Percentiles rank a stretch among this genome's conserved stretches.
These are phyloP conservation scores for Acanthamoeba healyi DNA, from an alignment of 208 protist genomes.

Conservation along the genomic window DNA sequence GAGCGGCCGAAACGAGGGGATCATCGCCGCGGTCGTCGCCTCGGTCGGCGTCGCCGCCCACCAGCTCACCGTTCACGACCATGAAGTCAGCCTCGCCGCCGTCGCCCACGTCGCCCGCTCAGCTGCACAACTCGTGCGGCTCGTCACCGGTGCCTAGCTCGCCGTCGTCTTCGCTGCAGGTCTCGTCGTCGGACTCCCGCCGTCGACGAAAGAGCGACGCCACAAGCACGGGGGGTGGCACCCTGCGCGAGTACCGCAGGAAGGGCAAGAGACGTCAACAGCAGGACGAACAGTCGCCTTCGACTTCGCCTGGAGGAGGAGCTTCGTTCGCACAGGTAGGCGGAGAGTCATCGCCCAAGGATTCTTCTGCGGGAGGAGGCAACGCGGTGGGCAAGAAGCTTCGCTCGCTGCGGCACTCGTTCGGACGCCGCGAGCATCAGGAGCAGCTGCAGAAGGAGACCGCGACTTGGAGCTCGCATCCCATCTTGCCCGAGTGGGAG, in stretches of 20 bases:
- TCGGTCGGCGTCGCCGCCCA: neutral
- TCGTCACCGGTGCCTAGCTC: neutral
- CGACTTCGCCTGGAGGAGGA: neutral
- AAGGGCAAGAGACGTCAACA: neutral
- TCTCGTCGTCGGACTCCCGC: neutral
- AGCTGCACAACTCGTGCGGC: neutral
- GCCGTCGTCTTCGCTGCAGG: neutral
- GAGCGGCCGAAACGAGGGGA: neutral
- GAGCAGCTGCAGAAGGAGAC: constrained; percentile 1
- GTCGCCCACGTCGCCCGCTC: neutral
- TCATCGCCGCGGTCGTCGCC: neutral
- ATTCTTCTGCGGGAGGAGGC: neutral
- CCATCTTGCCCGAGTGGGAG: neutral
- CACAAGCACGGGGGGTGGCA: neutral
- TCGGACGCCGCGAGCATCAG: constrained; percentile 28
- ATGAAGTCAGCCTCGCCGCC: neutral
- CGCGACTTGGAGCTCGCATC: neutral
- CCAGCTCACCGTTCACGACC: no score
- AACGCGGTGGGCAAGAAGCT: constrained; percentile 28
- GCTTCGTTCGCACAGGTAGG: neutral
- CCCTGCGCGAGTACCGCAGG: neutral
- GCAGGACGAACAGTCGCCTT: neutral
- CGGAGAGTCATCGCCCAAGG: neutral
- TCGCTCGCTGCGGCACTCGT: constrained; percentile 44
- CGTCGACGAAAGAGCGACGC: constrained; percentile 41